Evolutionary conservation across 257 asterid genomes (phyloP), one percentile per base, ranked within the genome.

Genomic region (Solanum bukasovii): DNA sequence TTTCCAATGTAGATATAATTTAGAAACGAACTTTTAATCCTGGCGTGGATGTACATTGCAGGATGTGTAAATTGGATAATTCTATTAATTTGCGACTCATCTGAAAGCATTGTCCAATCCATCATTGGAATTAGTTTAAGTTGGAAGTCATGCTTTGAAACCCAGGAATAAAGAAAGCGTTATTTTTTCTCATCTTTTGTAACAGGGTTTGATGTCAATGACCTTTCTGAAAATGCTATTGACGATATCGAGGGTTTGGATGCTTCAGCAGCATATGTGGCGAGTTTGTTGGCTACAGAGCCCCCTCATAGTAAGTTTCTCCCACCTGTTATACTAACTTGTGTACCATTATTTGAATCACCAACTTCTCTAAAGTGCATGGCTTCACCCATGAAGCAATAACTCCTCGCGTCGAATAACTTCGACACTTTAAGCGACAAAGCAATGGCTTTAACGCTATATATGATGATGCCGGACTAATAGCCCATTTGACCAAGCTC

Each of bases 201-300:
- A 34, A 56, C 82, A 96, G 99, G 99, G 99, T 94, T 94, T 92
- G 99, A 96, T 87, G 96, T 94, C 84, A 93, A 25, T 90, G 99
- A 93, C 56, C 96, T 96, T 87, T 95, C 98, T 82, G 99, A 96
- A 91, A 89, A 93, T 91, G 93, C 92, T 34, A 90, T 13, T 87
- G 98, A 96, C 88, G 99, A 96, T 86, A 14, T 91, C 14, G 96
- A 94, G 88, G 98, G 98, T 87, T 89, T 96, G 96, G 98, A 95
- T 87, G 96, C 96, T 83, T 91, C 99, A 75, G 98, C 99, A 42
- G 89, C 98, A 78, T 93, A 96, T 94, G 95, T 96, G 91, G 97
- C 99, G 10, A 94, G 97, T 94, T 93, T 96, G 89, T 87, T 95
- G 93, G 95, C 98, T 65, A 93, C 95, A 35, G 99, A 95, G 84